Base-by-base conservation (phyloP, 805 yeast species). In the Kodamaea nitidulidarum region DNA sequence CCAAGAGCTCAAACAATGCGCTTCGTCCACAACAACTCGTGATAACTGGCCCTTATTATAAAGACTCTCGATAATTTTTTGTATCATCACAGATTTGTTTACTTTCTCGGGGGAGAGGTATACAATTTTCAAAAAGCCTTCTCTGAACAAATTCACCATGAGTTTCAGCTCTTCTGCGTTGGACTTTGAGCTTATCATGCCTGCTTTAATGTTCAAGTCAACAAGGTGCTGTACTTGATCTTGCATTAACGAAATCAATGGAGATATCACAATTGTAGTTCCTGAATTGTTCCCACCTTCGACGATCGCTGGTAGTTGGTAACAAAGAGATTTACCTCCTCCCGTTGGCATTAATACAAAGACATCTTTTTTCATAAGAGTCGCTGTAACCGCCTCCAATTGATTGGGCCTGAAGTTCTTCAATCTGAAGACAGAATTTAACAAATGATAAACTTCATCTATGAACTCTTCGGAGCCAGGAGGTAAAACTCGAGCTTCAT, bases 271-370 rank as follows among this genome's bases (percentile, higher is more conserved):
- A 27, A 93, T 76, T 0, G 98, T 88, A 0, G 93, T 83, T 11
- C 97, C 98, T 12, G 63, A 64, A 0, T 95, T 86, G 15, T 58
- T 69, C 1, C 96, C 96, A 2, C 81, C 70, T 30, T 71, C 69
- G 1, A 91, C 80, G 32, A 93, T 67, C 0, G 98, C 96, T 0
- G 98, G 98, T 26, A 93, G 69, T 60, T 93, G 98, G 60, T 90
- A 93, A 57, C 98, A 93, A 21, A 93, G 63, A 0, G 98, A 90
- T 56, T 93, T 93, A 36, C 98, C 98, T 36, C 98, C 98, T 27
- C 98, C 98, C 0, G 98, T 93, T 0, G 98, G 98, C 96, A 93
- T 91, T 50, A 93, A 68, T 2, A 93, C 97, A 63, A 93, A 88
- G 0, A 86, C 95, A 58, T 93, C 98, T 32, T 75, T 72, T 1